Evolutionary conservation across 371 early-diverging fungal species (phyloP), one percentile per base, ranked within the genome.

Genomic region (Apophysomyces ossiformis): DNA sequence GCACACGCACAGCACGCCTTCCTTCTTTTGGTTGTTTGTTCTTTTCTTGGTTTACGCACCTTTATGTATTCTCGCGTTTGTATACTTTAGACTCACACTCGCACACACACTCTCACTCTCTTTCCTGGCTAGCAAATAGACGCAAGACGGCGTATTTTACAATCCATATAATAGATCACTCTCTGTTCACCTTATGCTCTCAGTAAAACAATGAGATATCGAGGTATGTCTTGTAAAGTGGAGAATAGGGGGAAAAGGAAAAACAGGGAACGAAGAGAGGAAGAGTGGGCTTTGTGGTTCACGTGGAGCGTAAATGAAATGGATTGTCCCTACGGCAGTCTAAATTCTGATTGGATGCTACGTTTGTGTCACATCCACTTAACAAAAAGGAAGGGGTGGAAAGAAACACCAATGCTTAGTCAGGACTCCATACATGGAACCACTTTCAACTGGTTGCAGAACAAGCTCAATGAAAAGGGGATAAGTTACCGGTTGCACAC

Each of bases 281-380:
- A 21, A 50, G 54, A 50, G 54, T 7, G 21, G 21, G 21, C 9
- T 50, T 16, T 18, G 54, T 11, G 54, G 54, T 50, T 50, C 54
- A 50, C 54, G 54, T 50, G 54, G 54, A 50, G 54, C 11, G 2
- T 16, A 50, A 50, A 50, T 50, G 54, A 50, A 50, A 50, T 18
- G 54, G 54, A 50, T 50, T 50, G 54, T 50, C 54, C 9, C 32
- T 26, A 2, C 2, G 32, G 32, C 32, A 26, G 2, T 26, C 32
- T 26, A 26, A 26, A 26, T 26, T 26, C 0, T 26, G 32, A 26
- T 26, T 26, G 32, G 32, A 26, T 26, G 3, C 32, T 26, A 3
- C 32, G 3, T 26, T 26, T 26, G 32, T 26, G 32, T 26, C 32
- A 26, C 32, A 0, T 26, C 3, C 32, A 26, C 3, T 26, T 1